Evolutionary conservation across 352 stramenopile species (phyloP), one percentile per base, ranked within the genome.

Genomic region (Phytophthora syringae): DNA sequence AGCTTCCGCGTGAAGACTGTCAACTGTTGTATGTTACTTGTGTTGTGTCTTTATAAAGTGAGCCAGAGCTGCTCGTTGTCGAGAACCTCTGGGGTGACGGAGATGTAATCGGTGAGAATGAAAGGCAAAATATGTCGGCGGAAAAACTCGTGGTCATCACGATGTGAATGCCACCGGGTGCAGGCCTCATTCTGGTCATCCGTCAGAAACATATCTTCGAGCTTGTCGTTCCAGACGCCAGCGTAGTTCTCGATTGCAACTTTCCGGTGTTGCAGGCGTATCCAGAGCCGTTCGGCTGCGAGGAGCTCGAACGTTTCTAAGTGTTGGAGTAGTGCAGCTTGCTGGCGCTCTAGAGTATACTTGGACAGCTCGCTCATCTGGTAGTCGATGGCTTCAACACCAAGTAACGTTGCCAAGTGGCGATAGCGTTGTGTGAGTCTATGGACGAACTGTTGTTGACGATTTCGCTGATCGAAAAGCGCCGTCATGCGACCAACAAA

Each of bases 161-260:
- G 47, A 20, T 53, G 44, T 28, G 27, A 7, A 24, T 72, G 58
- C 48, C 57, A 68, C 16, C 59, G 54, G 18, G 64, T 69, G 20
- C 82, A 89, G 0, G 74, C 70, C 0, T 64, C 58, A 32, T 63
- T 82, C 20, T 90, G 79, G 12, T 79, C 63, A 4, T 65, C 22
- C 0, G 64, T 67, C 12, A 90, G 40, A 36, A 88, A 89, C 0
- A 68, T 27, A 1, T 61, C 45, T 3, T 34, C 16, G 3, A 67
- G 42, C 30, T 42, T 67, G 16, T 49, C 50, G 20, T 54, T 62
- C 64, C 50, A 67, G 18, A 34, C 27, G 15, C 12, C 45, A 1
- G 32, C 34, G 15, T 45, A 64, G 27, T 40, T 65, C 24, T 62
- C 51, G 13, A 70, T 50, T 3, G 76, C 81, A 32, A 70, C 47